Conservation (phyloP, 2,329 filamentous ascomycete species). For the Trichoderma breve region DNA sequence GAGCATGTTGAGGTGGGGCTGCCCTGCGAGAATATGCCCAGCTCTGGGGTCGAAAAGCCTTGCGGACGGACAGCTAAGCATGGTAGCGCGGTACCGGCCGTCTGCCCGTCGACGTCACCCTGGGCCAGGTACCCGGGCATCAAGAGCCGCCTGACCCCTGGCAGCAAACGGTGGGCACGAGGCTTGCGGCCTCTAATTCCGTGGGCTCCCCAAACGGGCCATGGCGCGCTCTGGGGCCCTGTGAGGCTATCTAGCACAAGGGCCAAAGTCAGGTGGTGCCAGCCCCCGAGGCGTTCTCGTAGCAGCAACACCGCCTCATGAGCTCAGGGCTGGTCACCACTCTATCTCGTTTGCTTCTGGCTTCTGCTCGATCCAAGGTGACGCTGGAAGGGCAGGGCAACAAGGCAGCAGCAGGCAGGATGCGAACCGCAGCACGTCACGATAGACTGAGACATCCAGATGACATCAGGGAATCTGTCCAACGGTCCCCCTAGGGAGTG, state of each 20-base stretch:
- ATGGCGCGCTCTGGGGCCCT: neutral
- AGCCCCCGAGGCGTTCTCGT: constrained; percentile 19
- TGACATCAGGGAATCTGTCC: constrained; percentile 5
- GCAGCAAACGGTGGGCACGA: constrained; percentile 9
- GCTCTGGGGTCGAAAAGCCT: constrained; percentile 18
- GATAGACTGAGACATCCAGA: constrained; percentile 13
- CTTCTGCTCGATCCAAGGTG: neutral
- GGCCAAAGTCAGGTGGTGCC: constrained; percentile 14
- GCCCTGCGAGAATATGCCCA: constrained; percentile 14
- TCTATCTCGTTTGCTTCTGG: neutral
- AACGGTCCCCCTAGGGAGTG: neutral
- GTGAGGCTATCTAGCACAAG: constrained; percentile 13
- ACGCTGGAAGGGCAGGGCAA: neutral
- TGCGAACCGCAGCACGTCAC: constrained; percentile 16
- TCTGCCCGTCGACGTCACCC: neutral
- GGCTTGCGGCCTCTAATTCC: constrained; percentile 7
- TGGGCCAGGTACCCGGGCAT: constrained; percentile 5
- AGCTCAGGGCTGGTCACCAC: neutral
- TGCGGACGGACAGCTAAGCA: neutral
- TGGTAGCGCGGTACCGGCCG: constrained; percentile 3
- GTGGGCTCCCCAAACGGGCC: neutral
- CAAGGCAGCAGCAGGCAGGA: neutral
- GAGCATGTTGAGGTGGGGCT: constrained; percentile 11
- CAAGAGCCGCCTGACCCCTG: constrained; percentile 14
- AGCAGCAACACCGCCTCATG: constrained; percentile 12